Base-by-base conservation (phyloP, 2,329 filamentous ascomycete species). In the Trichoderma arundinaceum region DNA sequence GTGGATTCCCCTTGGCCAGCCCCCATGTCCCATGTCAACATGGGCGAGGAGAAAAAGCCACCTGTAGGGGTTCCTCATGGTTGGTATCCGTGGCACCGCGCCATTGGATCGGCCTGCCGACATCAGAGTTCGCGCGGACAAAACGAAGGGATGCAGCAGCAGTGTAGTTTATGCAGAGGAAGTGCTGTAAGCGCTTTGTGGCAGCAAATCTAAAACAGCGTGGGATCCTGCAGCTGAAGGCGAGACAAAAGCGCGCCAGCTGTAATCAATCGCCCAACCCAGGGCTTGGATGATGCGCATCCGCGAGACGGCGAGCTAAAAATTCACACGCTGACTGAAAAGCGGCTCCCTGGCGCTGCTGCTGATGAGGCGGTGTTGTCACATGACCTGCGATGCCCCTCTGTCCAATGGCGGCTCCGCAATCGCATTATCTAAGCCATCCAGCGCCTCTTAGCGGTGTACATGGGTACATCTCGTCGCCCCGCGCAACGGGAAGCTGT, bases 401-500 rank as follows among this genome's bases (percentile, higher is more conserved):
- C 3, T 28, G 8, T 13, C 64, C 64, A 66, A 66, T 66, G 28
- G 15, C 0, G 1, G 49, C 15, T 0, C 0, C 6, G 5, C 1
- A 43, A 43, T 13, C 35, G 56, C 33, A 43, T 66, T 61, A 66
- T n/a, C 4, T 66, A 51, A 51, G 9, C 9, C 41, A 2, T 1
- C 12, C 33, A 41, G 32, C n/a, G n/a, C 32, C 41, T 19, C 17
- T 52, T 43, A 49, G 63, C 63, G 46, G 64, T 62, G 43, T 52
- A 64, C 65, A n/a, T 44, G 60, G 65, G 39, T 66, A 33, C 22
- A 7, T 62, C 59, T 49, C 65, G 67, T 70, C 68, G 66, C 69
- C 69, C 69, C 63, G 69, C 67, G 68, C 69, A 70, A 70, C 69
- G 65, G 61, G 53, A 46, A 65, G 53, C 65, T 64, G 58, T 33